Conservation (phyloP, 2,329 filamentous ascomycete genomes). For the Monilinia laxa region DNA sequence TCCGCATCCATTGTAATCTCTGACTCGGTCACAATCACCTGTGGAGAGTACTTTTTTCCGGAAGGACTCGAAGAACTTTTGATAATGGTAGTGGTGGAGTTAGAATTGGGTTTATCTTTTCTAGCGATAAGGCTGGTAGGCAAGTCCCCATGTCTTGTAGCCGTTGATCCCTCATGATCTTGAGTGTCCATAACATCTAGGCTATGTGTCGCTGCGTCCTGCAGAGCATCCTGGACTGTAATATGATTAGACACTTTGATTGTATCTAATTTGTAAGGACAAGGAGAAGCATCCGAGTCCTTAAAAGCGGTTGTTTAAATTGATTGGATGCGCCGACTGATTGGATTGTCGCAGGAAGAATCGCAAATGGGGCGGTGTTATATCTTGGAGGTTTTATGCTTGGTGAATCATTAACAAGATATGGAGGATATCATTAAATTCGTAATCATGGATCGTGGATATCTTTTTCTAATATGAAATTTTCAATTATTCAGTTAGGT, state of each 20-base stretch:
- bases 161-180: constrained; percentile 32
- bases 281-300: constrained; percentile 38
- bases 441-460: constrained; percentile 24
- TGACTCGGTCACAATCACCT: constrained; percentile 26
- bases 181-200: constrained; percentile 40
- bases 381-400: constrained; percentile 4
- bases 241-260: constrained; percentile 41
- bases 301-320: constrained; percentile 8
- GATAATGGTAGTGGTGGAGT: constrained; percentile 26
- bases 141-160: constrained; percentile 31
- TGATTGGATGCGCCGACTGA: background rate
- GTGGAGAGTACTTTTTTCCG: constrained; percentile 39
- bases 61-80: constrained; percentile 35
- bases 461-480: background rate
- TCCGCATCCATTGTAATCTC: constrained; percentile 32
- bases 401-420: background rate
- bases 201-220: constrained; percentile 36
- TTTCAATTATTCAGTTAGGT: background rate
- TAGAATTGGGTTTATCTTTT: constrained; percentile 31
- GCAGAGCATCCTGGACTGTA: constrained; percentile 37
- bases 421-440: constrained; percentile 18
- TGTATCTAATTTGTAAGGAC: constrained; percentile 36
- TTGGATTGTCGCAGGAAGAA: constrained; percentile 22
- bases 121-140: constrained; percentile 28
- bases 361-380: background rate